Percentiles rank a stretch among this genome's conserved stretches.
phyloP scores from a whole-genome alignment of 129 eudicot species.

The Scalesia atractyloides region DNA sequence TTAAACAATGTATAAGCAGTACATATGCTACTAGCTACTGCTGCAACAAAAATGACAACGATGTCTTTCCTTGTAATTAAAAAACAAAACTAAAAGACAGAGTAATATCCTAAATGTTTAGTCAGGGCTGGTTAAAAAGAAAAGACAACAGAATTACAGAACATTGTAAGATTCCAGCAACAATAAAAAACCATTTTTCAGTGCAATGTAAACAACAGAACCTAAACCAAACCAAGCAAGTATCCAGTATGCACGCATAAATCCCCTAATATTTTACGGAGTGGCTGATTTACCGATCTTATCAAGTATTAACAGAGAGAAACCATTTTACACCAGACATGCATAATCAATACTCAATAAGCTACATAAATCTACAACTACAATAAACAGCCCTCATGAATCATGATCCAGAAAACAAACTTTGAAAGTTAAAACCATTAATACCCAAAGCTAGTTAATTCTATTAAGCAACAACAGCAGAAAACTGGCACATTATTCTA shows the following conservation, averaged over 20 bases:
- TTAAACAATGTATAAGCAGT: neutral
- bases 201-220: too few species aligned
- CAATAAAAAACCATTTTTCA: too few species aligned
- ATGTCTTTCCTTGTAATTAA: neutral
- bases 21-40: neutral
- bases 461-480: neutral
- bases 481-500: neutral
- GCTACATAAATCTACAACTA: neutral
- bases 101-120: neutral
- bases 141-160: neutral
- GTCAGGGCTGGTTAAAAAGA: neutral
- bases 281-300: neutral
- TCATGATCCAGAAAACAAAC: neutral
- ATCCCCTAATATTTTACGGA: neutral
- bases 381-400: neutral
- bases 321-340: neutral
- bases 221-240: neutral
- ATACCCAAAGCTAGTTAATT: slow-evolving; percentile 1
- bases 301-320: neutral
- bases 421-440: neutral
- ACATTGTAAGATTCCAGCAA: neutral
- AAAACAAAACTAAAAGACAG: neutral
- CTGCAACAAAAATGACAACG: neutral
- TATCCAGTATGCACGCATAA: neutral
- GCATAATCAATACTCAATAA: neutral